Base-by-base conservation (phyloP, 192 early-diverging fungal genomes). In the Coemansia sp. region DNA sequence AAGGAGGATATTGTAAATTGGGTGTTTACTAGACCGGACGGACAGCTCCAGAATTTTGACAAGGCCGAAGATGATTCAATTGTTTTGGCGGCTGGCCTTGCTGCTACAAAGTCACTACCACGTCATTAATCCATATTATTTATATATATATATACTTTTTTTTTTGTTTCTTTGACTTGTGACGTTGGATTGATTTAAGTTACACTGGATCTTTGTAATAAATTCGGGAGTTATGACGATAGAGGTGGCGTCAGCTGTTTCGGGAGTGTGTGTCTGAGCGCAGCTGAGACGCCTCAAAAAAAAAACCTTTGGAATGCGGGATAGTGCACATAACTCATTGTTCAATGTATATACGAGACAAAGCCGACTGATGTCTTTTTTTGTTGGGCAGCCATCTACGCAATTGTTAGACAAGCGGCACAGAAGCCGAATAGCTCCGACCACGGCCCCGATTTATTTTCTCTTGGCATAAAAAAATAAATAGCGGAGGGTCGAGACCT, bases 21-120 rank as follows among this genome's bases (percentile, higher is more conserved):
- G 82, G 68, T 84, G 9, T 84, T 84, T 53, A 62, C 82, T 13
- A 75, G 68, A 49, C 71, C 69, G 1, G 81, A 72, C 34, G 67
- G 68, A 9, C n/a, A 63, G 53, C 20, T 73, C 15, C 81, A 79
- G 69, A 74, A 84, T 40, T 79, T 84, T 68, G 55, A 60, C 12
- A 61, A 29, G 29, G 40, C 65, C 5, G 81, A 84, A 41, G 65
- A 76, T 1, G 73, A 82, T 29, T 66, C 80, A 2, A 73, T 83
- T 22, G 76, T 83, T 31, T 49, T 78, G 60, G 72, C 76, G 27
- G 40, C 75, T 64, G 39, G 60, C 31, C 53, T 41, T 49, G 61
- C 61, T 41, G 73, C 62, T 22, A 64, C 47, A 63, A 66, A 64
- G 60, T 49, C 64, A 29, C 63, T 49, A 24, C 58, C 31, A 5